phyloP scores from a whole-genome alignment of 2,329 filamentous ascomycete genomes.

The Uncinocarpus reesii region DNA sequence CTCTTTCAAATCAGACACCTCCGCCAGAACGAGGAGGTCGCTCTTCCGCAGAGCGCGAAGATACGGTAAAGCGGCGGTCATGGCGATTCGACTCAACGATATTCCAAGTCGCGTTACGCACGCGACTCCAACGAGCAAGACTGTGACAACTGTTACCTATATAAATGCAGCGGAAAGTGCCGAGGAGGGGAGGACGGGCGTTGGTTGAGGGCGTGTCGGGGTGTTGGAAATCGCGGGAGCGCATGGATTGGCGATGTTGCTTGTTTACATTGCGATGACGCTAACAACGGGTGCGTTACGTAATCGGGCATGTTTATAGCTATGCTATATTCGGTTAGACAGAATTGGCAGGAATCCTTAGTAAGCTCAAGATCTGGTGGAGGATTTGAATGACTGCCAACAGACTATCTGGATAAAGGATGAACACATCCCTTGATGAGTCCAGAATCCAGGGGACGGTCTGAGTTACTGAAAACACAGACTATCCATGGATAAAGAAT shows the following conservation, averaged over 20 bases:
- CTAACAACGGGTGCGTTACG: no score
- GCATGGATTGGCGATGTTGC: conserved; percentile 13
- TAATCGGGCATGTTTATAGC: no score
- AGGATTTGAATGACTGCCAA: no score
- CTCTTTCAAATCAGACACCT: conserved; percentile 60
- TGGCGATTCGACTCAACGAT: conserved; percentile 33
- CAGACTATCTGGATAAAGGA: no score
- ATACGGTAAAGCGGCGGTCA: conserved; percentile 60
- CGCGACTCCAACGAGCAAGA: conserved; percentile 33
- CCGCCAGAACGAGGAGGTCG: conserved; percentile 65
- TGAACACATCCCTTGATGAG: no score
- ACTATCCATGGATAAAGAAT: no score
- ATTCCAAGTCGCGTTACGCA: conserved; percentile 37
- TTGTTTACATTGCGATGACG: conserved; percentile 30
- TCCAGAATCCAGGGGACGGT: no score
- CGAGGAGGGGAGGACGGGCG: conserved; percentile 14
- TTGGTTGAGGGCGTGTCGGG: neutral
- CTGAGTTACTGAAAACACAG: no score
- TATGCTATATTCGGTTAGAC: no score
- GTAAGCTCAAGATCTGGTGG: no score
- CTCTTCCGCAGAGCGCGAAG: conserved; percentile 72
- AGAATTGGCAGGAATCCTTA: no score
- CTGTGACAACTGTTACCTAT: conserved; percentile 5
- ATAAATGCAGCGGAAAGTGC: conserved; percentile 5
- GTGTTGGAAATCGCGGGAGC: conserved; percentile 4